These are phyloP conservation scores for Hericium erinaceus DNA, from an alignment of 768 basidiomycete genomes.

Conservation along the genomic window DNA sequence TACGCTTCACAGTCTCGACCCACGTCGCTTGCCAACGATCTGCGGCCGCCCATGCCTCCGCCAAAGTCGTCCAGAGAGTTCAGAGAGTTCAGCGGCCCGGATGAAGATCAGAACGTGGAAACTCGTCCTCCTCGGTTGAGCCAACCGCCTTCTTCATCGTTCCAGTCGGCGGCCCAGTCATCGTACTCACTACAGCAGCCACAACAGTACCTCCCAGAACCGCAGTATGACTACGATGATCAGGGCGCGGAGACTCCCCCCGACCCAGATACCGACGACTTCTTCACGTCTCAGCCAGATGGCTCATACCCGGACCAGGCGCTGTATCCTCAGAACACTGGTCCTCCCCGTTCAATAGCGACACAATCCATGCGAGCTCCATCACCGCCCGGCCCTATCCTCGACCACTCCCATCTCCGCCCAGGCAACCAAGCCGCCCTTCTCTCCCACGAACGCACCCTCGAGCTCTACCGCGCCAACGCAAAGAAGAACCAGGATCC, in stretches of 20 bases:
- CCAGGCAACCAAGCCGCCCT: conserved; percentile 90
- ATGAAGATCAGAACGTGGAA: background rate
- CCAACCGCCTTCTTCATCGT: background rate
- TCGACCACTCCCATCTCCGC: conserved; percentile 87
- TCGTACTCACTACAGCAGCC: conserved; percentile 2
- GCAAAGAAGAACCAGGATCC: conserved; percentile 99
- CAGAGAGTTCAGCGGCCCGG: background rate
- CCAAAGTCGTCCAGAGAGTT: background rate
- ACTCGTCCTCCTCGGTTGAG: background rate
- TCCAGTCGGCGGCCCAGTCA: background rate
- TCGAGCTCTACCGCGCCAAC: conserved; percentile 94
- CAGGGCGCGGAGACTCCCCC: conserved; percentile 8
- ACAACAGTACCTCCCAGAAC: conserved; percentile 6
- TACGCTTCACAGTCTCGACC: background rate
- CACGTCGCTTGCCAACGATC: background rate
- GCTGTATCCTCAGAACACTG: background rate
- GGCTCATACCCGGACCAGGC: conserved; percentile 8
- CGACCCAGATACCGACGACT: conserved; percentile 6
- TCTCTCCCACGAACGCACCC: conserved; percentile 89
- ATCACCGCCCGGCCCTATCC: conserved; percentile 63
- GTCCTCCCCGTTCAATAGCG: conserved; percentile 28
- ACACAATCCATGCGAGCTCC: conserved; percentile 55
- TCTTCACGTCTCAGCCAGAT: conserved; percentile 2
- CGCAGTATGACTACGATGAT: conserved; percentile 2
- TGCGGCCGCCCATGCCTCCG: background rate